phyloP scores from a whole-genome alignment of 139 green algal genomes.

The Closterium sp. region DNA sequence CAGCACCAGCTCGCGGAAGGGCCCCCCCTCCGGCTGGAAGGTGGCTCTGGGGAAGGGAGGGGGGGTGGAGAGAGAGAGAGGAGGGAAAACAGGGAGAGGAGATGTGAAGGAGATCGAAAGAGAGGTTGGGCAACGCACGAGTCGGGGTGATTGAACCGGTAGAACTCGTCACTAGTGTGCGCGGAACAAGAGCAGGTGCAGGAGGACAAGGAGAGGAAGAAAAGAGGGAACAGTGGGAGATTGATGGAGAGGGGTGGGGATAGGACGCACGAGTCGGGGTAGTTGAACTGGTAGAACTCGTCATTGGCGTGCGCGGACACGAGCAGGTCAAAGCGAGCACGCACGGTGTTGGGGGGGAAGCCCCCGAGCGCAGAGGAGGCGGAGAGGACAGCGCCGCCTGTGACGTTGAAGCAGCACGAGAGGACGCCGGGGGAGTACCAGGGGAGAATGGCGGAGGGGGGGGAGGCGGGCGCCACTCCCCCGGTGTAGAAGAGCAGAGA shows the following conservation, averaged over 20 bases:
- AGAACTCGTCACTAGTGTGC: no score
- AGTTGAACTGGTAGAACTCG: neutral
- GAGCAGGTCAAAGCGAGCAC: neutral
- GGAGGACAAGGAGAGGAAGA: no score
- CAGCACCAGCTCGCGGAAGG: slow-evolving; percentile 12
- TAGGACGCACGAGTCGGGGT: neutral
- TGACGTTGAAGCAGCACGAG: neutral
- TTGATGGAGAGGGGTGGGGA: neutral
- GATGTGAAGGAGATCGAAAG: neutral
- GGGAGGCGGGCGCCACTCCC: no score
- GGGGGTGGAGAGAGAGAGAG: neutral
- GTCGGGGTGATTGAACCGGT: no score
- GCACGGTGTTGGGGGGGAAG: neutral
- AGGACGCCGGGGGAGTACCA: neutral
- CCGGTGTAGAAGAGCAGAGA: neutral
- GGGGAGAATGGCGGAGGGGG: neutral
- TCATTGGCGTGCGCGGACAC: neutral
- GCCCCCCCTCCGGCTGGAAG: neutral
- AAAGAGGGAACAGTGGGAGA: no score
- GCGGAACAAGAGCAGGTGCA: no score
- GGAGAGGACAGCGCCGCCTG: neutral
- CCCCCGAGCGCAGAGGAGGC: neutral
- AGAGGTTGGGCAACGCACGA: neutral
- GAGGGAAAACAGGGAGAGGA: neutral
- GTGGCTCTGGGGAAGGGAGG: neutral